These are phyloP conservation scores for Moesziomyces sp. DNA, from an alignment of 1,284 basidiomycete species.

Conservation along the genomic window DNA sequence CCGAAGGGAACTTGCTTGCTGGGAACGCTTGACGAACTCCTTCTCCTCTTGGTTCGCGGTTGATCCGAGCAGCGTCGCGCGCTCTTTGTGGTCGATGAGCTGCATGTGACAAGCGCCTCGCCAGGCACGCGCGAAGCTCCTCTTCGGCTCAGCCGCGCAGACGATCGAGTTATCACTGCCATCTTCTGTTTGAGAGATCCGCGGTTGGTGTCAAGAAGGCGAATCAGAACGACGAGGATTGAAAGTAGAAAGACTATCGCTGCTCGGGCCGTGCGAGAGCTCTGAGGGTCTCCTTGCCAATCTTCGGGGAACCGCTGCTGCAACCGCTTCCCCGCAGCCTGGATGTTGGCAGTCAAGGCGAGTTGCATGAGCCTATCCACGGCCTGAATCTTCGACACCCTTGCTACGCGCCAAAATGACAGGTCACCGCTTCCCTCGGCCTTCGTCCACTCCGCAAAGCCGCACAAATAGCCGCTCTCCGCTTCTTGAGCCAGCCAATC, in stretches of 20 bases:
- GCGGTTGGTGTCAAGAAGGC: too few species aligned
- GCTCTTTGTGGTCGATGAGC: too few species aligned
- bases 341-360: too few species aligned
- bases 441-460: not conserved
- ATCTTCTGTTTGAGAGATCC: not conserved
- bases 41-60: not conserved
- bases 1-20: not conserved
- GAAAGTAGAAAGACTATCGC: too few species aligned
- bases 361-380: not conserved
- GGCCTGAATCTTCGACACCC: too few species aligned
- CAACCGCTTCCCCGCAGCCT: too few species aligned
- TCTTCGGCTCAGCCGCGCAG: constrained; percentile 3
- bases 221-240: too few species aligned
- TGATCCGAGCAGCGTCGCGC: too few species aligned
- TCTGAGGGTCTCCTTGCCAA: too few species aligned
- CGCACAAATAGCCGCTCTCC: constrained; percentile 1
- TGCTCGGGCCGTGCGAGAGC: too few species aligned
- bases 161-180: constrained; percentile 16
- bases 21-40: not conserved
- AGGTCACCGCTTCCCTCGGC: constrained; percentile 4
- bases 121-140: not conserved
- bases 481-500: not conserved
- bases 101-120: too few species aligned
- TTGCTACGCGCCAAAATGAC: constrained; percentile 2
- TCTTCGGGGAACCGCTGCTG: too few species aligned